These are phyloP conservation scores for Lupinus albus DNA, from an alignment of 306 rosid genomes.

Conservation along the genomic window DNA sequence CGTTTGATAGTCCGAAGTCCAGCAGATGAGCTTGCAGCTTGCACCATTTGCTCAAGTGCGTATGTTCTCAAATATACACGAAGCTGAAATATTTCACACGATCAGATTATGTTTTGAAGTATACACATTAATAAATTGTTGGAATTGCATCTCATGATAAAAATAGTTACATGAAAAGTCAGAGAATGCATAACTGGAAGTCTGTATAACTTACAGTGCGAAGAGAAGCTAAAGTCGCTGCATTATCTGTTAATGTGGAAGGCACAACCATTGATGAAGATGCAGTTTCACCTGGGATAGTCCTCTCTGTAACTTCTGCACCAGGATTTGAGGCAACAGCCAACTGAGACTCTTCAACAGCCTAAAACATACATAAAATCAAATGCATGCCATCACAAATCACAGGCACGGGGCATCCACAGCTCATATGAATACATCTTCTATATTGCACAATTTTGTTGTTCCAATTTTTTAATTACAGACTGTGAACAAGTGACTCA, in stretches of 20 bases:
- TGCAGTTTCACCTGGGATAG: conserved; percentile 59
- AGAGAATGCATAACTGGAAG: conserved; percentile 9
- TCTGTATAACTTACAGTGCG: conserved; percentile 66
- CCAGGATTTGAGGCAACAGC: conserved; percentile 60
- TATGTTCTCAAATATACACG: conserved; percentile 89
- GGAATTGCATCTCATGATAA: conserved; percentile 23
- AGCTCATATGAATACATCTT: conserved; percentile 16
- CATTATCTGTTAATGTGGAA: conserved; percentile 60
- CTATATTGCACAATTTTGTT: conserved; percentile 16
- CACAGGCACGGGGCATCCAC: conserved; percentile 9
- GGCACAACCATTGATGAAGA: conserved; percentile 60
- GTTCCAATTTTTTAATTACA: conserved; percentile 22
- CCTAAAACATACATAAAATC: conserved; percentile 56
- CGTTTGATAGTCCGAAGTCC: conserved; percentile 95
- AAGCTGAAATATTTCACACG: conserved; percentile 69
- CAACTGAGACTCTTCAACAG: conserved; percentile 64
- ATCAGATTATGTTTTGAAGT: conserved; percentile 42
- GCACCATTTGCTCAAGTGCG: conserved; percentile 97
- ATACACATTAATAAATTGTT: conserved; percentile 24
- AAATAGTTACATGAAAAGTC: conserved; percentile 5
- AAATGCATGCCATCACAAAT: conserved; percentile 35
- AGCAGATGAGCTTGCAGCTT: conserved; percentile 83
- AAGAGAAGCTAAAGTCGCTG: conserved; percentile 84
- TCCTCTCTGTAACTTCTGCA: conserved; percentile 64
- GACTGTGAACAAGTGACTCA: conserved; percentile 18